Base-by-base conservation (phyloP, 345 rosid genomes). In the Rubroshorea leprosula region DNA sequence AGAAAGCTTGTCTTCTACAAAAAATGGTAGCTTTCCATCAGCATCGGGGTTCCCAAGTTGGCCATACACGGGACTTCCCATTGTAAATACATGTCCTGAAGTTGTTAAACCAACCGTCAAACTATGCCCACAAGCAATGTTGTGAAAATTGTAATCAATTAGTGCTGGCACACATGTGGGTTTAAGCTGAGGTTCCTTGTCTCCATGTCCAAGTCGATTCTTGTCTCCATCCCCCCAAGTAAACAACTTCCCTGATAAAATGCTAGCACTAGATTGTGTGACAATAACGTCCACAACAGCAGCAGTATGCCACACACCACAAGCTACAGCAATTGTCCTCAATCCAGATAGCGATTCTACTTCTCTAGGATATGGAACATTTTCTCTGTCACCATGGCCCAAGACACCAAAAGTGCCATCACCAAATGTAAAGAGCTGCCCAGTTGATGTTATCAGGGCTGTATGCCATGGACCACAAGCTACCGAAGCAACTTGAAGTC, bases 171-270 rank as follows among this genome's bases (percentile, higher is more conserved):
- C 89, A 63, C 97, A 90, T 17, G 97, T 87, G 29, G 97, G 97
- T 70, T 90, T 72, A 54, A 87, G 86, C 58, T 83, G 81, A 57
- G 93, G 66, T 72, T 87, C 97, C 77, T 87, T 90, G 62, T 90
- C 97, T 31, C 96, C 96, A 68, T 90, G 97, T 53, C 97, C 97
- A 56, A 90, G 93, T 44, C 97, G 87, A 64, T 75, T 70, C 71
- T 90, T 90, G 69, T 90, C 97, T 51, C 97, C 97, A 68, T 90
- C 97, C 38, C 97, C 97, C 97, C 97, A 90, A 26, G 97, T 90
- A 76, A 90, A 90, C 66, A 90, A 74, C 71, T 81, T 90, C 59
- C 93, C 97, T 11, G 89, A 90, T 43, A 82, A 78, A 61, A 75
- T 18, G 48, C 93, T 83, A 22, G 95, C 70, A 68, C 83, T 83